Percentiles rank a stretch among this genome's conserved stretches.
These are phyloP conservation scores for Ascocoryne sarcoides DNA, from an alignment of 2,329 filamentous ascomycete species.

Conservation along the genomic window DNA sequence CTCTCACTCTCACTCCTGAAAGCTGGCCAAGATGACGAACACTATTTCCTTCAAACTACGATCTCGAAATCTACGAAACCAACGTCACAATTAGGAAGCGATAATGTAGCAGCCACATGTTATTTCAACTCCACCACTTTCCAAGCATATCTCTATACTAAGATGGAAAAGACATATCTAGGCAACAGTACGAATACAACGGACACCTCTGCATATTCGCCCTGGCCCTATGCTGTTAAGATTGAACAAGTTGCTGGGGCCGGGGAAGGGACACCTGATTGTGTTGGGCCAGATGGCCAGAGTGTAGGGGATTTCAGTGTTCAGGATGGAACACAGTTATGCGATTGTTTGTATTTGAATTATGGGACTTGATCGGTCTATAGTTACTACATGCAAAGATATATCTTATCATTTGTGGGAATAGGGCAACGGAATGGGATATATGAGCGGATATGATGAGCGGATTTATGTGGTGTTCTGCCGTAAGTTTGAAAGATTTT, in stretches of 20 bases:
- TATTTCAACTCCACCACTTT: constrained; percentile 49
- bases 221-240: constrained; percentile 52
- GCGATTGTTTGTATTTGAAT: constrained; percentile 25
- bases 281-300: constrained; percentile 35
- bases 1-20: constrained; percentile 41
- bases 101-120: constrained; percentile 43
- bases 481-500: too few species aligned
- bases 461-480: too few species aligned
- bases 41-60: constrained; percentile 47
- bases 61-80: constrained; percentile 46
- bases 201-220: constrained; percentile 26
- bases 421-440: too few species aligned
- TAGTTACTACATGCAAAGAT: too few species aligned
- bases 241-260: constrained; percentile 42
- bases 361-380: constrained; percentile 19
- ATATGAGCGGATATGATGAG: too few species aligned
- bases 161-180: constrained; percentile 34
- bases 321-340: constrained; percentile 7
- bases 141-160: constrained; percentile 52
- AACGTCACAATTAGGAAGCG: constrained; percentile 33
- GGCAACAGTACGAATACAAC: constrained; percentile 28
- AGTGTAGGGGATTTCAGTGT: constrained; percentile 33
- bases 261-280: constrained; percentile 43
- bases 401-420: too few species aligned
- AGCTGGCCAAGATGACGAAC: constrained; percentile 39